Conservation (phyloP, 2,329 filamentous ascomycete species). For the Fusarium cyanostomum region DNA sequence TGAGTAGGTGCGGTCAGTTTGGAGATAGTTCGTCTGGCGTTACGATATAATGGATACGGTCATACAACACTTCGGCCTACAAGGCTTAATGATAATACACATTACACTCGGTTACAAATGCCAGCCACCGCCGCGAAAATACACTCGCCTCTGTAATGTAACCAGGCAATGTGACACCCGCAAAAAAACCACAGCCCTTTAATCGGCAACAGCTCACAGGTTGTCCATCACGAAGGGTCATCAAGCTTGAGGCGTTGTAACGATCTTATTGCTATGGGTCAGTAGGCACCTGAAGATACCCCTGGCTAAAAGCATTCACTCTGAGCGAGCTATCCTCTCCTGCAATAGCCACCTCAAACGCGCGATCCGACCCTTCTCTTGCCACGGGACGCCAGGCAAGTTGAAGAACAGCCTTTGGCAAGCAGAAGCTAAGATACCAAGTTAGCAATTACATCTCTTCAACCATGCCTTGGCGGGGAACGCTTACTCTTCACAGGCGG, state of each 20-base stretch:
- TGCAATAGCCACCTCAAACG: conserved; percentile 60
- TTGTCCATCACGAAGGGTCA: not conserved
- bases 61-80: conserved; percentile 24
- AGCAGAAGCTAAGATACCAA: conserved; percentile 43
- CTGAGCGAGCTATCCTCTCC: conserved; percentile 70
- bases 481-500: conserved; percentile 53
- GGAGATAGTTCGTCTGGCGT: conserved; percentile 15
- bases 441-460: conserved; percentile 22
- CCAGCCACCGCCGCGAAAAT: not conserved
- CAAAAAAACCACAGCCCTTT: not conserved
- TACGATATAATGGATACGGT: conserved; percentile 34
- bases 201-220: not conserved
- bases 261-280: conserved; percentile 29
- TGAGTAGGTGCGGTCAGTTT: not conserved
- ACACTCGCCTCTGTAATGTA: not conserved
- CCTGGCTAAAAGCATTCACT: conserved; percentile 58
- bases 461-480: not conserved
- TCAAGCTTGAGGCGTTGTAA: conserved; percentile 5
- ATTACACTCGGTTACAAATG: not conserved
- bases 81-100: conserved; percentile 40
- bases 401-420: conserved; percentile 73
- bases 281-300: conserved; percentile 35
- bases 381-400: conserved; percentile 72
- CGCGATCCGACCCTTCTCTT: conserved; percentile 40
- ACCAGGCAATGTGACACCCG: not conserved